Conservation (phyloP, 2,329 filamentous ascomycete species). For the Botryotinia globosa region DNA sequence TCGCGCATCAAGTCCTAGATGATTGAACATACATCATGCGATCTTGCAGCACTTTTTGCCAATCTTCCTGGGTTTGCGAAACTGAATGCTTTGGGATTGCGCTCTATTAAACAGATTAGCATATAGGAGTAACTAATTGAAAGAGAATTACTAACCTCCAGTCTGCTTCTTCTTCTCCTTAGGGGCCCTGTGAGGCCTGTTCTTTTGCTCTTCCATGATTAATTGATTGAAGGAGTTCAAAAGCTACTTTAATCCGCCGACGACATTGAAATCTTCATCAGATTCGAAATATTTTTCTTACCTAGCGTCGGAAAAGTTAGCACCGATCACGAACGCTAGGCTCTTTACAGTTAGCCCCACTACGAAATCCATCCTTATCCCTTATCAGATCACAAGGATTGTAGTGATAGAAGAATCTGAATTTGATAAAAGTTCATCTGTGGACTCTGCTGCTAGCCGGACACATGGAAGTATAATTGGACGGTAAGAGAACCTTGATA, state of each 20-base stretch:
- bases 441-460: not conserved
- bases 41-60: conserved; percentile 46
- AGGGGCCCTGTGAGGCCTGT: conserved; percentile 79
- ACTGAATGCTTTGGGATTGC: conserved; percentile 40
- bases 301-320: not conserved
- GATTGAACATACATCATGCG: conserved; percentile 48
- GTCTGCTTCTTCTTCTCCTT: conserved; percentile 85
- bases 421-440: not conserved
- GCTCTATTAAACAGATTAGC: conserved; percentile 30
- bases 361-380: not conserved
- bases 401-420: not conserved
- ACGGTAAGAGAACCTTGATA: not conserved
- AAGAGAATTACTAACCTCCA: conserved; percentile 48
- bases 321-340: not conserved
- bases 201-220: conserved; percentile 76
- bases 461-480: not conserved
- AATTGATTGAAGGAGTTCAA: not conserved
- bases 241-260: conserved; percentile 9
- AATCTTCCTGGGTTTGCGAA: conserved; percentile 41
- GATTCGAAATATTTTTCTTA: conserved; percentile 12
- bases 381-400: conserved; percentile 1
- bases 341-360: not conserved
- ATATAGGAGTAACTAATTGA: not conserved
- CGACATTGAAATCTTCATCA: conserved; percentile 14
- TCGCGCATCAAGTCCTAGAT: not conserved